Conservation (phyloP, 352 stramenopile species). For the Globisporangium mamillatum region DNA sequence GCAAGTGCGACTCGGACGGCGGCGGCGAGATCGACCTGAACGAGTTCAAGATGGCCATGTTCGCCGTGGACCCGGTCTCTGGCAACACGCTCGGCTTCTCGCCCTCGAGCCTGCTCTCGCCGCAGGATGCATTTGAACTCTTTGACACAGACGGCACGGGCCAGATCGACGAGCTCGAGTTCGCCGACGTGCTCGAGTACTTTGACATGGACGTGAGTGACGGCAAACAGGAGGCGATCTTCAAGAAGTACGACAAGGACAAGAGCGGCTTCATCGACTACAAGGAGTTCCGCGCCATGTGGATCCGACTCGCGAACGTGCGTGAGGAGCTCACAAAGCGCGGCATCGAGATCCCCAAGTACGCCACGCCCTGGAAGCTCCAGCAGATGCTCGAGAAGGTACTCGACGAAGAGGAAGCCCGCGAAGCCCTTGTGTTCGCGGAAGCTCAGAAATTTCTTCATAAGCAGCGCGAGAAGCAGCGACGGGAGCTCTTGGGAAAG, state of each 20-base stretch:
- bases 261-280: conserved; percentile 92
- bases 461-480: conserved; percentile 75
- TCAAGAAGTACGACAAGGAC: conserved; percentile 92
- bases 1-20: conserved; percentile 87
- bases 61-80: conserved; percentile 86
- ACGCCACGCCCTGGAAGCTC: conserved; percentile 74
- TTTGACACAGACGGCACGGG: conserved; percentile 90
- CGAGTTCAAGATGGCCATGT: conserved; percentile 93
- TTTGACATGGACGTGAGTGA: conserved; percentile 88
- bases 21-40: conserved; percentile 90
- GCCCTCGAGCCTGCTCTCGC: conserved; percentile 77
- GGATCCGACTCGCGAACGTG: conserved; percentile 79
- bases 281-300: conserved; percentile 92
- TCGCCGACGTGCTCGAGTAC: conserved; percentile 93
- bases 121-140: conserved; percentile 90
- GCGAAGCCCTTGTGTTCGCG: conserved; percentile 72
- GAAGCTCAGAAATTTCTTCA: conserved; percentile 73
- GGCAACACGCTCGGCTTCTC: conserved; percentile 79
- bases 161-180: conserved; percentile 92
- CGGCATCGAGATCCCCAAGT: conserved; percentile 87
- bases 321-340: conserved; percentile 83
- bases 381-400: conserved; percentile 83
- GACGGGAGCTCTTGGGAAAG: conserved; percentile 32
- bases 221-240: conserved; percentile 89
- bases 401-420: conserved; percentile 89